Evolutionary conservation across 2,329 filamentous ascomycete species (phyloP), one percentile per base, ranked within the genome.

Genomic region (Aspergillus hiratsukae): DNA sequence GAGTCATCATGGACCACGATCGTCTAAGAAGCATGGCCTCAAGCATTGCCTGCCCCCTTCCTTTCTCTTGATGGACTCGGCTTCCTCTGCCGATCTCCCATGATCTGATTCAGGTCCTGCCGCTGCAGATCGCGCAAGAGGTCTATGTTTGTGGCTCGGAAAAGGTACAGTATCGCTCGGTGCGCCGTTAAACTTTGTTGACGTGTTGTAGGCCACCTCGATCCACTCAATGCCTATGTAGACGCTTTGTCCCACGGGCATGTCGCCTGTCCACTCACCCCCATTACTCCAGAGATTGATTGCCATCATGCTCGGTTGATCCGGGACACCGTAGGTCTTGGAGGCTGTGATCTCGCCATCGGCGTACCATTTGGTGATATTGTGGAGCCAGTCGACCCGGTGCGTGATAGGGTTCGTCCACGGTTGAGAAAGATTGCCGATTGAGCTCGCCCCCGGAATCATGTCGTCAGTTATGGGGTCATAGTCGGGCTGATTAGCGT

Each of bases 251-350:
- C 73, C 73, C 1, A 75, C 56, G 1, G 54, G 61, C 68, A 78
- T 69, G 54, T 76, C 74, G 2, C 75, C 75, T 0, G 74, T 74
- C 75, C 75, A 78, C 3, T 63, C 21, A 0, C 74, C 72, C 0
- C 75, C 75, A 57, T 77, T 70, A 53, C 73, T 77, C 75, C 75
- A 78, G 11, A 78, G 66, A 50, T 77, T 77, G 49, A 77, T 55
- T 17, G 73, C 67, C 17, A 77, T 41, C 57, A 69, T 66, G 56
- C 74, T 76, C 19, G 72, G 69, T 28, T 67, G 57, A 48, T 67
- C 60, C 1, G 75, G 75, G 1, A 77, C 74, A 2, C 67, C 61
- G 31, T 74, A 73, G 2, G 64, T 63, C 45, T 72, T 73, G n/a
- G 63, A 60, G 6, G 68, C 64, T 49, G 68, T 65, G 1, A 71